Conservation (phyloP, 2,329 filamentous ascomycete species). For the Exophiala sp. region DNA sequence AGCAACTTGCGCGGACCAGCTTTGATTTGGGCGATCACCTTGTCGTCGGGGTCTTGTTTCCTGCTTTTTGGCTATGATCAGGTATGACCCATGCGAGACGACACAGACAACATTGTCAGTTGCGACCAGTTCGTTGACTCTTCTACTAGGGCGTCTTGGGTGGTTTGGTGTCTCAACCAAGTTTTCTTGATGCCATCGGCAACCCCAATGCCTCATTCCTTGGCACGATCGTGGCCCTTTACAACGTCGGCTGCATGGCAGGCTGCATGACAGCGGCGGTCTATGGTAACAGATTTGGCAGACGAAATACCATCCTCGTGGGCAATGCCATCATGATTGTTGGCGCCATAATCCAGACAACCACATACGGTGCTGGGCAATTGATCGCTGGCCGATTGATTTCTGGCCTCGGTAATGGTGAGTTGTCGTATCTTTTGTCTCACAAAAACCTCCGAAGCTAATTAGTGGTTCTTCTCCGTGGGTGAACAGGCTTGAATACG, state of each 20-base stretch:
- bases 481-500: slow-evolving; percentile 15
- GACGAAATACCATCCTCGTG: slow-evolving; percentile 46
- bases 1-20: slow-evolving; percentile 6
- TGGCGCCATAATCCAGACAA: slow-evolving; percentile 29
- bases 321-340: slow-evolving; percentile 53
- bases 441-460: not conserved
- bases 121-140: not conserved
- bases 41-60: slow-evolving; percentile 26
- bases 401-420: slow-evolving; percentile 10
- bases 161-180: slow-evolving; percentile 52
- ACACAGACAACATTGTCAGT: not conserved
- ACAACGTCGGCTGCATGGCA: slow-evolving; percentile 42
- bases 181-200: slow-evolving; percentile 36
- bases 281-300: not conserved
- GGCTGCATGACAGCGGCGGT: slow-evolving; percentile 29
- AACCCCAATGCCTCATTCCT: slow-evolving; percentile 42
- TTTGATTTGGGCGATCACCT: slow-evolving; percentile 12
- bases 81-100: not conserved
- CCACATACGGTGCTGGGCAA: slow-evolving; percentile 14
- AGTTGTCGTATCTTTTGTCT: not conserved
- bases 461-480: not conserved
- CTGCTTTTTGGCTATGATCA: slow-evolving; percentile 32
- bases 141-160: slow-evolving; percentile 30
- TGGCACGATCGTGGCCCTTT: slow-evolving; percentile 48
- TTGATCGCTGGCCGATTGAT: not conserved